A percentile compares a stretch with the other conserved stretches of the same genome.
phyloP scores from a whole-genome alignment of 2,329 filamentous ascomycete species.

The Alternaria viburni region DNA sequence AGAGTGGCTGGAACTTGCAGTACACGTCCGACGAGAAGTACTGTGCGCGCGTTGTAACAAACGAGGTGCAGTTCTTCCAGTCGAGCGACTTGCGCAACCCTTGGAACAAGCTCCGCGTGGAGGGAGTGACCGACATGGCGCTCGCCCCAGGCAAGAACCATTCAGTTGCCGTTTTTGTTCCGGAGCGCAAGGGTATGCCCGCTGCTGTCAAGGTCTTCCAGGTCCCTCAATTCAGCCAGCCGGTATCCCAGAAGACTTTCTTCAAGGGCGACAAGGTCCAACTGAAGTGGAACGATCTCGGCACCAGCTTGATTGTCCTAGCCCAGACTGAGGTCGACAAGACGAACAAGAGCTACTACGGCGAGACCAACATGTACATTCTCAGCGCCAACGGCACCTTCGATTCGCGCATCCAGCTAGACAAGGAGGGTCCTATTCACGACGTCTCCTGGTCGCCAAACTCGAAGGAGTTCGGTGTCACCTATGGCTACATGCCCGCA shows the following conservation, averaged over 20 bases:
- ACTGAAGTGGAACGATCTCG: conserved; percentile 94
- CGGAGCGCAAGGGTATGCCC: conserved; percentile 95
- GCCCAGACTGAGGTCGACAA: conserved; percentile 98
- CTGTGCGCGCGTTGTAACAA: conserved; percentile 91
- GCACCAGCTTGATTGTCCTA: conserved; percentile 89
- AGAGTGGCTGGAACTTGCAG: conserved; percentile 96
- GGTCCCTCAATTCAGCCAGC: conserved; percentile 80
- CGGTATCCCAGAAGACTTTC: conserved; percentile 96
- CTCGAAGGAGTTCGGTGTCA: conserved; percentile 95
- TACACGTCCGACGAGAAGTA: conserved; percentile 93
- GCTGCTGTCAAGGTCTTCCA: conserved; percentile 94
- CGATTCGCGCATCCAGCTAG: conserved; percentile 87
- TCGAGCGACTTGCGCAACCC: conserved; percentile 83
- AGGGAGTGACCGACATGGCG: conserved; percentile 88
- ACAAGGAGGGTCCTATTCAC: conserved; percentile 97
- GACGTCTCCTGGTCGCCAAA: conserved; percentile 99
- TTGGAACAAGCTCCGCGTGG: conserved; percentile 94
- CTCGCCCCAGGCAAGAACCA: conserved; percentile 88
- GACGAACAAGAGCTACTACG: conserved; percentile 98
- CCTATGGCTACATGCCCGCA: conserved; percentile 98
- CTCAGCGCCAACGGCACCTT: conserved; percentile 90
- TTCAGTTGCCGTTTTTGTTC: conserved; percentile 92
- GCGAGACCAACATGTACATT: conserved; percentile 95
- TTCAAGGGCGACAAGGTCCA: conserved; percentile 99
- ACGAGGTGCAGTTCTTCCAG: conserved; percentile 97